phyloP scores from a whole-genome alignment of 257 asterid genomes.

The Solanum habrochaites region DNA sequence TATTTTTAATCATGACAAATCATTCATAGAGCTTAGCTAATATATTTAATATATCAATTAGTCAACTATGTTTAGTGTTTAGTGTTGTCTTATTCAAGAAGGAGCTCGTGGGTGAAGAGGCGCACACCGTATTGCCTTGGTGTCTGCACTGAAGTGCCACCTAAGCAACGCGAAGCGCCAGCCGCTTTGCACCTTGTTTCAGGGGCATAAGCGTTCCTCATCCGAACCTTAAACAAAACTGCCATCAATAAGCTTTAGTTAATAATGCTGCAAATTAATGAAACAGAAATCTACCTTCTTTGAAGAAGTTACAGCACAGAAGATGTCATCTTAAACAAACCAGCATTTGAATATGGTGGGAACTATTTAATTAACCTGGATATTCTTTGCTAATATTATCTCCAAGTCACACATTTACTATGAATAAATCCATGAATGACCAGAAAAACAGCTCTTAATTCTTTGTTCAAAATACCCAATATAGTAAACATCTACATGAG shows the following conservation, averaged over 20 bases:
- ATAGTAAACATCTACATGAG: not conserved
- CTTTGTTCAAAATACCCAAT: not conserved
- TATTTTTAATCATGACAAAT: not conserved
- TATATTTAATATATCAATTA: not conserved
- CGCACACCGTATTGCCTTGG: not conserved
- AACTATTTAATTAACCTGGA: not conserved
- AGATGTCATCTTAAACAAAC: not conserved
- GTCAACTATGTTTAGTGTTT: not conserved
- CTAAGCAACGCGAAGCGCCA: not conserved
- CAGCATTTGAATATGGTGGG: not conserved
- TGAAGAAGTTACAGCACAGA: not conserved
- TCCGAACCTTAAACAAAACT: not conserved
- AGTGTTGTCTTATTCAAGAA: not conserved
- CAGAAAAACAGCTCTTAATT: not conserved
- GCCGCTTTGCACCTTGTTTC: not conserved
- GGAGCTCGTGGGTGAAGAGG: not conserved
- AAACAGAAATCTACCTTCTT: not conserved
- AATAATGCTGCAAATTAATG: not conserved
- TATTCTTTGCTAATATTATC: not conserved
- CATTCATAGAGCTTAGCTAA: not conserved
- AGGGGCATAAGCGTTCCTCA: not conserved
- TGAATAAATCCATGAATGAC: not conserved
- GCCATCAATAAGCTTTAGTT: not conserved
- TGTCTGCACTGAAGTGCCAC: constrained; percentile 2
- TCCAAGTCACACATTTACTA: not conserved